Percentiles rank a stretch among this genome's conserved stretches.
phyloP scores from a whole-genome alignment of 2,329 filamentous ascomycete genomes.

The Pseudogymnoascus sp. region DNA sequence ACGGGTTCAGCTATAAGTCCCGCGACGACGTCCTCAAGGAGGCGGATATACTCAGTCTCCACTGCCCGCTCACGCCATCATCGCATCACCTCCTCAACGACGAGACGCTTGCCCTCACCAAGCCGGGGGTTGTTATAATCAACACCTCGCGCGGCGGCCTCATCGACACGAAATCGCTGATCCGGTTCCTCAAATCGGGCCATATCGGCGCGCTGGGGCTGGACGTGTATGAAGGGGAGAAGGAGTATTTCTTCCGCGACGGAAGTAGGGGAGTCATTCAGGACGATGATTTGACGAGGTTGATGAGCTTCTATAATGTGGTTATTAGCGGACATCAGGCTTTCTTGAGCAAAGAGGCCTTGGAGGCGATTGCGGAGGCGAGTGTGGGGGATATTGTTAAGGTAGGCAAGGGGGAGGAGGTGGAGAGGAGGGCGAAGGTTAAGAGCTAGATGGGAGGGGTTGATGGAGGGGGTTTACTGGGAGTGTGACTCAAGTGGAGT shows the following conservation, averaged over 20 bases:
- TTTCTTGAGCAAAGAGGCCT: conserved; percentile 59
- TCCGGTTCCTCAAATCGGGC: conserved; percentile 51
- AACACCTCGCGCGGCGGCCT: conserved; percentile 62
- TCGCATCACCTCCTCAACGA: conserved; percentile 43
- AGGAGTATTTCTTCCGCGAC: conserved; percentile 56
- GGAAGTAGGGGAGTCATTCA: conserved; percentile 57
- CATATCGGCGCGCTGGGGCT: conserved; percentile 54
- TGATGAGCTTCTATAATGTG: conserved; percentile 62
- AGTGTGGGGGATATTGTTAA: conserved; percentile 47
- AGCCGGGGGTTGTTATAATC: conserved; percentile 27
- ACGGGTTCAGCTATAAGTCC: neutral
- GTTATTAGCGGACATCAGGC: conserved; percentile 60
- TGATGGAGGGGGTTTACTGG: neutral
- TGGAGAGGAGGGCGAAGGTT: conserved; percentile 25
- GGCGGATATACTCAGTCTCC: neutral
- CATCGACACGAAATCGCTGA: conserved; percentile 51
- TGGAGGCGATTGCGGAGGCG: conserved; percentile 53
- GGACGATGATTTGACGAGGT: conserved; percentile 56
- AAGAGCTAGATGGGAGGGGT: neutral
- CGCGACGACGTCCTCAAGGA: neutral
- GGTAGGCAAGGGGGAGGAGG: neutral
- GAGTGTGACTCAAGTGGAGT: neutral
- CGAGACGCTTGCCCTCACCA: conserved; percentile 39
- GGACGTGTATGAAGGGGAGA: conserved; percentile 61
- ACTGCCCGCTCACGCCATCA: conserved; percentile 37